These are phyloP conservation scores for Pyrenopolyporus hunteri DNA, from an alignment of 495 filamentous ascomycete genomes.

Conservation along the genomic window DNA sequence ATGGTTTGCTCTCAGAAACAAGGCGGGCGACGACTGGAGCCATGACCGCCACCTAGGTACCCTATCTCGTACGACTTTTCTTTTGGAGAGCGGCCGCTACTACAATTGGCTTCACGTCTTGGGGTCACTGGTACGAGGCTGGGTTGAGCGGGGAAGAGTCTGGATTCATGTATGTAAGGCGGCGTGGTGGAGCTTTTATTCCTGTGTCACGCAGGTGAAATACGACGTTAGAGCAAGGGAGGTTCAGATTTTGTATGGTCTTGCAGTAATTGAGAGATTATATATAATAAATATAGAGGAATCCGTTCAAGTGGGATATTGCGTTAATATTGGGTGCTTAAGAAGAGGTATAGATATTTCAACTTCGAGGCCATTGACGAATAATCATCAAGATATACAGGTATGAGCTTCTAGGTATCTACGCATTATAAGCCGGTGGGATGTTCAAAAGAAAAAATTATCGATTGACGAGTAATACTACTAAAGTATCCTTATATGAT, in stretches of 20 bases:
- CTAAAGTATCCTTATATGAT: too few relatives aligned
- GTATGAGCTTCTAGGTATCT: too few relatives aligned
- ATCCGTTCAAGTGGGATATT: too few relatives aligned
- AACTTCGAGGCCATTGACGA: too few relatives aligned
- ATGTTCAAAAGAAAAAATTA: too few relatives aligned
- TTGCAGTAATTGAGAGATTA: not conserved
- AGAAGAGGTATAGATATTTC: too few relatives aligned
- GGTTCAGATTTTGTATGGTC: not conserved
- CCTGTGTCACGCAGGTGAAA: not conserved
- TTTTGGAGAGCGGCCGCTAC: not conserved
- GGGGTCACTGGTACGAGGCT: not conserved
- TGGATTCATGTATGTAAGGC: not conserved
- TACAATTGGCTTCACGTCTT: not conserved
- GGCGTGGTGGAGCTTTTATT: slow-evolving; percentile 8
- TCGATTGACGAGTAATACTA: too few relatives aligned
- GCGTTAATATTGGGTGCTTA: too few relatives aligned
- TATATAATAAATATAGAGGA: too few relatives aligned
- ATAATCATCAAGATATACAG: too few relatives aligned
- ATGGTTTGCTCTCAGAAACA: slow-evolving; percentile 39
- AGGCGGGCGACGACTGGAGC: slow-evolving; percentile 37
- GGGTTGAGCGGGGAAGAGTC: slow-evolving; percentile 30
- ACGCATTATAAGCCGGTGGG: too few relatives aligned
- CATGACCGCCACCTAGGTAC: slow-evolving; percentile 17
- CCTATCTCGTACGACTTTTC: not conserved
- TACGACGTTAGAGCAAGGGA: not conserved